Evolutionary conservation across 2,329 filamentous ascomycete genomes (phyloP), one percentile per base, ranked within the genome.

Genomic region (Davidsoniella virescens): DNA sequence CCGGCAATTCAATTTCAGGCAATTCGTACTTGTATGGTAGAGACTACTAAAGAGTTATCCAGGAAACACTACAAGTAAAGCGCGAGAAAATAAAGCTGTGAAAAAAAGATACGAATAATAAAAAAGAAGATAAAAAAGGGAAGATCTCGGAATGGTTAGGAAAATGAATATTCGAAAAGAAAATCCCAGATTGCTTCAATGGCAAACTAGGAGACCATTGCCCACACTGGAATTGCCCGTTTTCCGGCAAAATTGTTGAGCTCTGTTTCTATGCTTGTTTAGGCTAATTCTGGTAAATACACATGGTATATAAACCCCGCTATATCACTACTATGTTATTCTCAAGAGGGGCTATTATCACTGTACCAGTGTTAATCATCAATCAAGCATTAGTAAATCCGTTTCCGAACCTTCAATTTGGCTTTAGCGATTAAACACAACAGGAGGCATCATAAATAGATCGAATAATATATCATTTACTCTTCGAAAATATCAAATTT

Each of bases 111-210:
- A 23, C 25, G 16, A 44, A 39, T 37, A 20, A 37, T 5, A 12
- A 33, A 23, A 47, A 44, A 16, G 48, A 47, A 23, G 40, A 48
- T 33, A 29, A n/a, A 10, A 37, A 44, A 44, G 54, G 29, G 48
- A 39, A 51, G 18, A 20, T 20, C 4, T 20, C 18, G 18, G 18
- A 26, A 29, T 23, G 44, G 33, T 38, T 36, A 43, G 25, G 47
- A 38, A 46, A 49, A 52, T 45, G 48, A 40, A 45, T n/a, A 20
- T 20, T 36, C 46, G 47, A 43, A 49, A 53, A 20, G 41, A 49
- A 40, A 43, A 41, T 40, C 29, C 25, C 44, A 50, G 48, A 10
- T 36, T n/a, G 18, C 18, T 20, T 20, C 18, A 4, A 20, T 4
- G 18, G 18, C 18, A 20, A 20, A 20, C 18, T 20, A 20, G 18